phyloP scores from a whole-genome alignment of 805 yeast species.

The Lipomyces spencermartinsiae region DNA sequence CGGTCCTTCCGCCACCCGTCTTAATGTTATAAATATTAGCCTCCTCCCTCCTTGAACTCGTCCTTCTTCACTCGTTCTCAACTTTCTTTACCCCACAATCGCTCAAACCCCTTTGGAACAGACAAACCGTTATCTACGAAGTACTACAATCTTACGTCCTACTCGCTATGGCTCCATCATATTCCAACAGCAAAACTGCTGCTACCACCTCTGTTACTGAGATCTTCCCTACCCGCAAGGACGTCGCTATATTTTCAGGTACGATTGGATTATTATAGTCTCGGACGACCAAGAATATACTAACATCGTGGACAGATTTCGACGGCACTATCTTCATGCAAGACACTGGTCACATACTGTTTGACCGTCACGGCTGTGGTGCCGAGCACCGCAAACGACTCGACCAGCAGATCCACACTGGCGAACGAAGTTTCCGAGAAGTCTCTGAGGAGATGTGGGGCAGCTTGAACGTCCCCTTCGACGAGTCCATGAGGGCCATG shows the following conservation, averaged over 20 bases:
- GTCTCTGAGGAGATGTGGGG: constrained; percentile 55
- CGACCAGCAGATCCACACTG: constrained; percentile 49
- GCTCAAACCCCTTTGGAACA: neutral
- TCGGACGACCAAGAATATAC: constrained; percentile 30
- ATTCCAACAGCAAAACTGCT: neutral
- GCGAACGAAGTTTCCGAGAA: constrained; percentile 48
- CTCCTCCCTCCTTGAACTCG: neutral
- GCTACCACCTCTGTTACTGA: neutral
- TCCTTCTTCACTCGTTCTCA: neutral
- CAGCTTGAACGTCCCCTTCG: constrained; percentile 50
- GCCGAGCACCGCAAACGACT: constrained; percentile 47
- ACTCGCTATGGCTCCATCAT: neutral
- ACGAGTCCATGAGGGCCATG: constrained; percentile 48
- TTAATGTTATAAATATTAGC: neutral
- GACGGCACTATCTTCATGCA: constrained; percentile 55
- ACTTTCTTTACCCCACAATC: neutral
- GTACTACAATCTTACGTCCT: neutral
- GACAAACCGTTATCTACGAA: neutral
- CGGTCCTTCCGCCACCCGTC: constrained; percentile 3
- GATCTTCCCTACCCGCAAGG: constrained; percentile 30
- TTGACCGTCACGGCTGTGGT: constrained; percentile 53
- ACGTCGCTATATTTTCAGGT: constrained; percentile 38
- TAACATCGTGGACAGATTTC: constrained; percentile 48
- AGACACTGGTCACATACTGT: constrained; percentile 55
- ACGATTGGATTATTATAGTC: neutral